These are phyloP conservation scores for Debaryomyces udenii DNA, from an alignment of 1,139 yeast genomes.

Conservation along the genomic window DNA sequence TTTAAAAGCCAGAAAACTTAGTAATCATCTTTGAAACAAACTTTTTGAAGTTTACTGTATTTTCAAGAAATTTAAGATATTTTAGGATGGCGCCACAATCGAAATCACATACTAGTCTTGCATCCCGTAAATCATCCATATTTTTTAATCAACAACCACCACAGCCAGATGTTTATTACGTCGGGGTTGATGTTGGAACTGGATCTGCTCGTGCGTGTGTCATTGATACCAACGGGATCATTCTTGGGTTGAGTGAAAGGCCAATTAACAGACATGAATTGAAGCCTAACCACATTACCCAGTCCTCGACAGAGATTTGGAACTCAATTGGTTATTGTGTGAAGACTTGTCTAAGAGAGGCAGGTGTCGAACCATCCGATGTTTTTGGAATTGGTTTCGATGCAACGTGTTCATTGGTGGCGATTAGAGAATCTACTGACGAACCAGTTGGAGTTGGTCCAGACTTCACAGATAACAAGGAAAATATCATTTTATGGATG, in stretches of 20 bases:
- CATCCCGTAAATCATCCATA: conserved; percentile 43
- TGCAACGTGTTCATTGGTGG: conserved; percentile 95
- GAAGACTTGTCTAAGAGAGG: conserved; percentile 67
- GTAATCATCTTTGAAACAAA: no score
- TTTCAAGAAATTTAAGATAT: no score
- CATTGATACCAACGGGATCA: conserved; percentile 80
- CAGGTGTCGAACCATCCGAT: conserved; percentile 65
- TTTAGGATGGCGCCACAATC: conserved; percentile 18
- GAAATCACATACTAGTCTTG: conserved; percentile 43
- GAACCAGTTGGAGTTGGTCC: conserved; percentile 91
- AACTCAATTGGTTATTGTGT: conserved; percentile 83
- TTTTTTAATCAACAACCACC: conserved; percentile 44
- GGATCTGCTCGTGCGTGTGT: conserved; percentile 96
- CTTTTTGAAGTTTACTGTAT: no score
- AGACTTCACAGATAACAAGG: conserved; percentile 68
- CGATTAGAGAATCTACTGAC: conserved; percentile 64
- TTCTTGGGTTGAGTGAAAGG: conserved; percentile 77
- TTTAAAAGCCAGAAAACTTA: neutral
- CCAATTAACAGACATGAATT: conserved; percentile 77
- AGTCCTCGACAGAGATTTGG: conserved; percentile 94
- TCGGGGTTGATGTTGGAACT: conserved; percentile 97
- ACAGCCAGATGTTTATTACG: conserved; percentile 61
- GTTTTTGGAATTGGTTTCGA: conserved; percentile 93
- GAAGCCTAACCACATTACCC: conserved; percentile 73
- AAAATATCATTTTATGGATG: conserved; percentile 95